phyloP scores from a whole-genome alignment of 2,329 filamentous ascomycete genomes.

The Leptographium procerum region DNA sequence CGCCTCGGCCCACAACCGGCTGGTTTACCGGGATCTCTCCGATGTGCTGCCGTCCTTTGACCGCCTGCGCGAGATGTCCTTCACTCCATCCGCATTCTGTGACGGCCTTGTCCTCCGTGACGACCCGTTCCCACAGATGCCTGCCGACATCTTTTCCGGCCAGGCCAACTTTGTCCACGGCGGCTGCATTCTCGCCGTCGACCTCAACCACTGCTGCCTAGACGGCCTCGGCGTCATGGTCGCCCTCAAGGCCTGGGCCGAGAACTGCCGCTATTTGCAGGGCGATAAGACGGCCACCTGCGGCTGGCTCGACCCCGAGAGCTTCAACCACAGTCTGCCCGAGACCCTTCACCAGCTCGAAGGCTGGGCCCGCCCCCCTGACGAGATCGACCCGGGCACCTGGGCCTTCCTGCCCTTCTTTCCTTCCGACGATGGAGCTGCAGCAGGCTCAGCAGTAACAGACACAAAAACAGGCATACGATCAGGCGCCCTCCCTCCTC shows the following conservation, averaged over 20 bases:
- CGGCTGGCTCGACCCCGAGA: slow-evolving; percentile 2
- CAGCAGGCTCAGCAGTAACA: not conserved
- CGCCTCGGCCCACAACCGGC: not conserved
- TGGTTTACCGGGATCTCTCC: not conserved
- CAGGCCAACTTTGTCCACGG: slow-evolving; percentile 4
- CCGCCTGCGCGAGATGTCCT: not conserved
- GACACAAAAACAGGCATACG: no score
- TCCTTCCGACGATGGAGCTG: not conserved
- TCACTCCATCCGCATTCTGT: not conserved
- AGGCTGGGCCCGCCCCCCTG: not conserved
- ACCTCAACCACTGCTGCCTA: slow-evolving; percentile 4
- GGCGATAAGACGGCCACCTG: not conserved
- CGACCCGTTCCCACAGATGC: not conserved
- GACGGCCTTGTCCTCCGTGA: slow-evolving; percentile 1
- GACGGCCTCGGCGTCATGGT: slow-evolving; percentile 1
- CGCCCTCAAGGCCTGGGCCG: not conserved
- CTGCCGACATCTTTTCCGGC: not conserved
- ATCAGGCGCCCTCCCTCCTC: not conserved
- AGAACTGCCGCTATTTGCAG: slow-evolving; percentile 1
- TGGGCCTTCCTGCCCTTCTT: slow-evolving; percentile 1
- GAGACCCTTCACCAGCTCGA: not conserved
- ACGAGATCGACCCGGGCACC: not conserved
- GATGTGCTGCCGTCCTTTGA: not conserved
- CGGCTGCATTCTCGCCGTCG: slow-evolving; percentile 1
- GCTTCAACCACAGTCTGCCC: slow-evolving; percentile 2